Evolutionary conservation across 2,329 filamentous ascomycete genomes (phyloP).

Genomic region (Ceratocystis eucalypticola): DNA sequence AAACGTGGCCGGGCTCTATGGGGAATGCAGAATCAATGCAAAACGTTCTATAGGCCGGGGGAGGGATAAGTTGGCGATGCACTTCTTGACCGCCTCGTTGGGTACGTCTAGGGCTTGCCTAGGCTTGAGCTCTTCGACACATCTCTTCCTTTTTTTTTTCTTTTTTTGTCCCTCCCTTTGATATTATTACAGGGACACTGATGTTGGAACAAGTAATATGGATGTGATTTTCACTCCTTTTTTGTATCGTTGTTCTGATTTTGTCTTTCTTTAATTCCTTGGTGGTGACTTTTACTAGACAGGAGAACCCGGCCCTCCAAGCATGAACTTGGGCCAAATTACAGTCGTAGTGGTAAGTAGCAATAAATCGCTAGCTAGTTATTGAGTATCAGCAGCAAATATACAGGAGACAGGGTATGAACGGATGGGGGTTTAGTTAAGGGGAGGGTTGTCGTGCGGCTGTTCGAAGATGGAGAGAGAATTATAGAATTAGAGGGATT

Average conservation of each 20-base stretch:
- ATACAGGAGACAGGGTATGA: not conserved
- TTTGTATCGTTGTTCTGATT: not conserved
- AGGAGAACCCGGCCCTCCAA: constrained; percentile 6
- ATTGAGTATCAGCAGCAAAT: not conserved
- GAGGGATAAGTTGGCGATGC: not conserved
- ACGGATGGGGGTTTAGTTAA: not conserved
- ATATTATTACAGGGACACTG: not conserved
- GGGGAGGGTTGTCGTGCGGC: not conserved
- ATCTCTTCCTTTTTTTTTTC: not conserved
- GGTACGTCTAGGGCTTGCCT: not conserved
- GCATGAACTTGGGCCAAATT: constrained; percentile 7
- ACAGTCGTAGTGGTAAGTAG: not conserved
- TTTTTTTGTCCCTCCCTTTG: not conserved
- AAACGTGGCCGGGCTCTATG: constrained; percentile 1
- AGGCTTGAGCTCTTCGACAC: too few species aligned
- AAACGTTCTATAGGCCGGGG: constrained; percentile 1
- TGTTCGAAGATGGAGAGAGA: not conserved
- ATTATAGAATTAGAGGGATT: not conserved
- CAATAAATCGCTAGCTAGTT: not conserved
- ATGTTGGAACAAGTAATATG: not conserved
- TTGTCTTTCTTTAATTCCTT: not conserved
- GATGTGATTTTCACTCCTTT: not conserved
- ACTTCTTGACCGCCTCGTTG: not conserved
- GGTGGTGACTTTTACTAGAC: not conserved
- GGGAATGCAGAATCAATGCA: not conserved